Conservation (phyloP, 805 yeast genomes). For the Blastobotrys peoriensis region DNA sequence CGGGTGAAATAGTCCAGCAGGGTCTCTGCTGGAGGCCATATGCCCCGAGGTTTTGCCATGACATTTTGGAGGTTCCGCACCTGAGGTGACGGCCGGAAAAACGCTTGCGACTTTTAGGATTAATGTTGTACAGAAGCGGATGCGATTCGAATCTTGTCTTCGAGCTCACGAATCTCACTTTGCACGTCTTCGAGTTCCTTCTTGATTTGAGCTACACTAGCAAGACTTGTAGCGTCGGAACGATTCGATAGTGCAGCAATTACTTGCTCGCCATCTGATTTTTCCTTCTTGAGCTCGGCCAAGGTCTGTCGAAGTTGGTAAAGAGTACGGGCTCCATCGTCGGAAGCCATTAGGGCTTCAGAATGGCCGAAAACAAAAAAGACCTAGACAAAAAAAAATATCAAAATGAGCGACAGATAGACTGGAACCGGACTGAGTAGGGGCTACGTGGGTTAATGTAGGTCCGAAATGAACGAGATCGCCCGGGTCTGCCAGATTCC, state of each 20-base stretch:
- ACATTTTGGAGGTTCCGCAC: no score
- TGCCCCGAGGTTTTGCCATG: no score
- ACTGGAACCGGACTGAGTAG: no score
- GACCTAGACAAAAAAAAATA: background rate
- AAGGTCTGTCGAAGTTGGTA: constrained; percentile 1
- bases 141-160: constrained; percentile 4
- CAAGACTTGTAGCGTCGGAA: background rate
- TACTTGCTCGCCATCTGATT: constrained; percentile 2
- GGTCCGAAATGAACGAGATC: no score
- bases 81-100: no score
- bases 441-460: no score
- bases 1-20: no score
- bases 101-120: no score
- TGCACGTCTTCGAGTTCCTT: constrained; percentile 6
- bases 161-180: constrained; percentile 6
- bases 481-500: no score
- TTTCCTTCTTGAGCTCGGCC: constrained; percentile 5
- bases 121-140: background rate
- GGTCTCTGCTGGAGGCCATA: no score
- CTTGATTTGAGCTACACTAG: background rate
- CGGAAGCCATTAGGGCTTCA: background rate
- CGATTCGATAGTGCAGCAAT: constrained; percentile 3
- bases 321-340: background rate
- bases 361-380: background rate
- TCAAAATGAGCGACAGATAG: background rate